A percentile compares a stretch with the other conserved stretches of the same genome.
Evolutionary conservation across 768 basidiomycete species (phyloP).

Genomic region (Floccularia luteovirens): DNA sequence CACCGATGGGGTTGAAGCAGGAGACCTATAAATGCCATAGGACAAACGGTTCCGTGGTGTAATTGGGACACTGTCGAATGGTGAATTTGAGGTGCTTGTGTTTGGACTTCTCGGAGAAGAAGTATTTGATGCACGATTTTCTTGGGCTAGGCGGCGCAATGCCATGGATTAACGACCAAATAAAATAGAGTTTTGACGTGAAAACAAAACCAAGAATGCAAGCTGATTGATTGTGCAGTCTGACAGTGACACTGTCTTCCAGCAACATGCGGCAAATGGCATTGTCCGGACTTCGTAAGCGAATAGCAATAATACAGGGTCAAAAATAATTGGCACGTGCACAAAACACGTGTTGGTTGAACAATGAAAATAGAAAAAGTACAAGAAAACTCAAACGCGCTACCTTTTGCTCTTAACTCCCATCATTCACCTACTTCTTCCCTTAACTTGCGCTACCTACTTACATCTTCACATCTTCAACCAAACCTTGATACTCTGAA

Average conservation of each 20-base stretch:
- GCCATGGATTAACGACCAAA: slow-evolving; percentile 27
- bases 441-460: slow-evolving; percentile 14
- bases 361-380: slow-evolving; percentile 34
- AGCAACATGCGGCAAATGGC: no score
- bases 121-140: slow-evolving; percentile 31
- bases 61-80: slow-evolving; percentile 20
- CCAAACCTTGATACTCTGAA: slow-evolving; percentile 7
- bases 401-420: slow-evolving; percentile 20
- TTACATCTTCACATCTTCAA: slow-evolving; percentile 8
- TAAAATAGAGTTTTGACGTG: background rate
- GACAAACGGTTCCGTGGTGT: slow-evolving; percentile 42
- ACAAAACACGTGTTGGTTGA: slow-evolving; percentile 36
- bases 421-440: slow-evolving; percentile 12
- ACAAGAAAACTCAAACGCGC: slow-evolving; percentile 13
- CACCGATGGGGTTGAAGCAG: slow-evolving; percentile 60
- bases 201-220: background rate
- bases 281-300: no score
- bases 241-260: no score
- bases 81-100: slow-evolving; percentile 19
- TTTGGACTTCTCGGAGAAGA: slow-evolving; percentile 28
- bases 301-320: no score
- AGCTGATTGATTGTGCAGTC: no score
- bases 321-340: slow-evolving; percentile 20
- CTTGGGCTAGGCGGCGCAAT: slow-evolving; percentile 51
- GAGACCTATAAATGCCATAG: slow-evolving; percentile 51